Base-by-base conservation (phyloP, 2,329 filamentous ascomycete species). In the Colletotrichum falcatum region DNA sequence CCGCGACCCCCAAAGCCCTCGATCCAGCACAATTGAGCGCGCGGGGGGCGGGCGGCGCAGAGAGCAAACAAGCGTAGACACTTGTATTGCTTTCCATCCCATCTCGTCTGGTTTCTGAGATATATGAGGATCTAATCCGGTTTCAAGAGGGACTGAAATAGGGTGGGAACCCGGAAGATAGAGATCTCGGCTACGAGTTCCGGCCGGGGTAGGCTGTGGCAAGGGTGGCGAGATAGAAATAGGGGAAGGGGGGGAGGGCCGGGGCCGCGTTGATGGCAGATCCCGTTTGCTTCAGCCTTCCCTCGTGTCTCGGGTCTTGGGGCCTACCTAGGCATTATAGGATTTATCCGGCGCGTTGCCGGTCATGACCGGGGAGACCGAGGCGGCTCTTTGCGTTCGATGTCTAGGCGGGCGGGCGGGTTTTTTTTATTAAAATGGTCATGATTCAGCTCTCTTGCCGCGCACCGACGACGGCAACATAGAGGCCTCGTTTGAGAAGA, bases 211-310 rank as follows among this genome's bases (percentile, higher is more conserved):
- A 20, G 35, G 4, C 42, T 14, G 28, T 20, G 23, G 18, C 37
- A 14, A 28, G 39, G 18, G 39, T 2, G 23, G 26, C 39, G 33
- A 20, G 5, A 48, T 37, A n/a, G n/a, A n/a, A n/a, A n/a, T n/a
- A n/a, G n/a, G n/a, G n/a, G n/a, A n/a, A n/a, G n/a, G n/a, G 12
- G 35, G 35, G 9, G 20, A 11, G 42, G 20, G 7, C 16, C 20
- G 30, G 44, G 58, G 7, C 8, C 33, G 12, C 44, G 26, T 33
- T 26, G 7, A 18, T 8, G 14, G 44, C 30, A 49, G 44, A 35
- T 33, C 58, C 44, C 44, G 44, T 61, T 37, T 49, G 58, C 44
- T 14, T 49, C 44, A 61, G 58, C 42, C 33, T 11, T n/a, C n/a
- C n/a, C n/a, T 35, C 12, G 44, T 33, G 44, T 61, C 33, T 37